Evolutionary conservation across 768 basidiomycete species (phyloP), one percentile per base, ranked within the genome.

Genomic region (Mycena floridula): DNA sequence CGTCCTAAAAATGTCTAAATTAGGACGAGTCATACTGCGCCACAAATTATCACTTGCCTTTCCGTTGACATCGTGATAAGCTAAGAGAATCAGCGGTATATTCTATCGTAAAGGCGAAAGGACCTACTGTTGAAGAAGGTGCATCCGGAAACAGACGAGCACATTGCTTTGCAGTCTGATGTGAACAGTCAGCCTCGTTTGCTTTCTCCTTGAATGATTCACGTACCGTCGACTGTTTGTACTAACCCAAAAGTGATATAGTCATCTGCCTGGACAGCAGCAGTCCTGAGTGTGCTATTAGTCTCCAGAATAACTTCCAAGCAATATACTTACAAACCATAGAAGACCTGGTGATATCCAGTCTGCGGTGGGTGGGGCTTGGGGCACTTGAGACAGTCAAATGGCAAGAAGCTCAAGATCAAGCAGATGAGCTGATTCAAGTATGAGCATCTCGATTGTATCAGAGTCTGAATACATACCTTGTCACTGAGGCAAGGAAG

Each of bases 151-250:
- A 12, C 25, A 37, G 40, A 42, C 23, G 44, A 22, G 28, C 49
- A 50, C 36, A 46, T 37, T 16, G 22, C 16, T 4, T 46, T 43
- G n/a, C n/a, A n/a, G n/a, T n/a, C n/a, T n/a, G n/a, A n/a, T n/a
- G n/a, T n/a, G n/a, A n/a, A n/a, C n/a, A 25, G n/a, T n/a, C 49
- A 50, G 7, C 46, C 49, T 50, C 38, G 37, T 5, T 20, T n/a
- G n/a, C n/a, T n/a, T n/a, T n/a, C n/a, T n/a, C 24, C 16, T 21
- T 43, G 1, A 39, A 24, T 26, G 37, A 40, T 3, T 16, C 4
- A 48, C 50, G 16, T 26, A 47, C 50, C 50, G 2, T 51, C 43
- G 23, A 51, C 46, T 8, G 46, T 51, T 24, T 51, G 43, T 11
- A 46, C 44, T 8, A 51, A 37, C 16, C 26, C 41, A 25, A 25